Evolutionary conservation across 441 rosid species (phyloP).

Genomic region (Syzygium syzygioides): DNA sequence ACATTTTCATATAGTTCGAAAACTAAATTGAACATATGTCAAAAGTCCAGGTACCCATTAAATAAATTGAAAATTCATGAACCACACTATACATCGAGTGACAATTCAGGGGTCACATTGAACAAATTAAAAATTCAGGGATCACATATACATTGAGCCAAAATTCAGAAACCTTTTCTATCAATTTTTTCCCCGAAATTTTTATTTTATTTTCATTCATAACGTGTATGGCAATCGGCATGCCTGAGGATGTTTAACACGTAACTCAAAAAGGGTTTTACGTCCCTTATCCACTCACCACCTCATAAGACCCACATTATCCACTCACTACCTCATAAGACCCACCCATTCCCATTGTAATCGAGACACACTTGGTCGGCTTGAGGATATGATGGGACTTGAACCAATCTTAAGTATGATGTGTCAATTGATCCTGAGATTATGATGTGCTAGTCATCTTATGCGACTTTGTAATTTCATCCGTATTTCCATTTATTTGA

Average conservation of each 20-base stretch:
- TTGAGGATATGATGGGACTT: background rate
- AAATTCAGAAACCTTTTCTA: too few relatives aligned
- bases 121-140: too few relatives aligned
- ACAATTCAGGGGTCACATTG: too few relatives aligned
- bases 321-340: background rate
- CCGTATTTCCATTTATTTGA: background rate
- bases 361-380: background rate
- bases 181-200: too few relatives aligned
- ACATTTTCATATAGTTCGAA: too few relatives aligned
- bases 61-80: too few relatives aligned
- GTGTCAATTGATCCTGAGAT: background rate
- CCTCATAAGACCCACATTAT: background rate
- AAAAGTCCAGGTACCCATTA: too few relatives aligned
- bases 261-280: background rate
- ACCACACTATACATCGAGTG: too few relatives aligned
- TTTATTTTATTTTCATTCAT: background rate
- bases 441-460: background rate
- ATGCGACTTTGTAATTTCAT: background rate
- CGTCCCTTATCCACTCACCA: background rate
- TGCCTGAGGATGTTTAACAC: background rate
- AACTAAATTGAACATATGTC: too few relatives aligned
- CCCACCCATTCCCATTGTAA: too few relatives aligned
- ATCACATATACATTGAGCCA: too few relatives aligned
- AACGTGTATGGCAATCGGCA: background rate
- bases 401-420: background rate